Percentiles rank a stretch among this genome's conserved stretches.
phyloP scores from a whole-genome alignment of 228 moss, liverwort and hornwort species.

The Sphagnum fallax region DNA sequence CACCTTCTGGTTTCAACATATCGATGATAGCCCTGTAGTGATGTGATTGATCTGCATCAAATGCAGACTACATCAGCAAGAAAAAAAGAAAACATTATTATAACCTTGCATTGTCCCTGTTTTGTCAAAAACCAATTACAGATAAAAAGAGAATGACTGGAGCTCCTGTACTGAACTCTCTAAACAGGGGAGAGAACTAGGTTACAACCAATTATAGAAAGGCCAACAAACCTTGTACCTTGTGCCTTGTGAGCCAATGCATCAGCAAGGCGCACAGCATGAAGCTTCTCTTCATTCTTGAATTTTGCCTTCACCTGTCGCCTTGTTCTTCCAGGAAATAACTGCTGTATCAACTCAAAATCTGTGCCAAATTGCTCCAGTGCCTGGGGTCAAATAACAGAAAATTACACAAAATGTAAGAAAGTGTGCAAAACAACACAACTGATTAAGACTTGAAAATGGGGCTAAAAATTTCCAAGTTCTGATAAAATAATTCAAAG shows the following conservation, averaged over 20 bases:
- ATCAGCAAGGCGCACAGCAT: conserved; percentile 77
- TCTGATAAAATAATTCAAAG: no score
- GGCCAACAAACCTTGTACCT: conserved; percentile 15
- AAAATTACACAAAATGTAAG: neutral
- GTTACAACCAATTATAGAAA: no score
- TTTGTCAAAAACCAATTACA: no score
- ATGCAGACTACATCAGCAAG: no score
- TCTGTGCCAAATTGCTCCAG: conserved; percentile 95
- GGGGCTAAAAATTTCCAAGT: no score
- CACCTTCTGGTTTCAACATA: conserved; percentile 48
- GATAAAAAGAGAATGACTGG: no score
- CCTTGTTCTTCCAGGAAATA: conserved; percentile 87
- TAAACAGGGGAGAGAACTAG: no score
- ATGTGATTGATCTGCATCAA: conserved; percentile 45
- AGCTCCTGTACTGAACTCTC: no score
- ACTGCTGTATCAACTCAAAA: conserved; percentile 88
- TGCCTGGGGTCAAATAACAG: conserved; percentile 31
- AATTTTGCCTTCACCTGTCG: conserved; percentile 96
- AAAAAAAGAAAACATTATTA: no score
- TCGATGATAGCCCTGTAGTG: conserved; percentile 56
- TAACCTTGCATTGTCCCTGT: no score
- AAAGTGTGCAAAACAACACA: neutral
- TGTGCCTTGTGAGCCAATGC: conserved; percentile 61
- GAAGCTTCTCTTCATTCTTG: conserved; percentile 86
- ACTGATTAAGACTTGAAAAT: neutral